Percentiles rank a stretch among this genome's conserved stretches.
Evolutionary conservation across 768 basidiomycete genomes (phyloP).

Genomic region (Suillus hirtellus): DNA sequence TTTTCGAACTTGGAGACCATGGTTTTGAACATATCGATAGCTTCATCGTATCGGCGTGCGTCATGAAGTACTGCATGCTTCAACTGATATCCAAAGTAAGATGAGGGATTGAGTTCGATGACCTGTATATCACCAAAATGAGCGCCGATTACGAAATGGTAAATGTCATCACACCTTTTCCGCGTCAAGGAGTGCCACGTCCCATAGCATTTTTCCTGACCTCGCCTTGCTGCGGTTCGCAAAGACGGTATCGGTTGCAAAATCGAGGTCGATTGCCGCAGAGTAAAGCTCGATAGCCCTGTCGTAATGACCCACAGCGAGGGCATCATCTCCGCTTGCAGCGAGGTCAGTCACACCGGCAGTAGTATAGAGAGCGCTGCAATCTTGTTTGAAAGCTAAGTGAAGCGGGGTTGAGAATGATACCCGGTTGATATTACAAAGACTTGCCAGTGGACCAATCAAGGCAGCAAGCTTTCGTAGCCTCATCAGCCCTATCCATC

Average conservation of each 20-base stretch:
- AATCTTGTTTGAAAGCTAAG: background rate
- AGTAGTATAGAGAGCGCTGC: background rate
- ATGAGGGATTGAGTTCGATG: background rate
- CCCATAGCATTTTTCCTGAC: background rate
- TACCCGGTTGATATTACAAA: background rate
- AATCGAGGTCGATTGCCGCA: background rate
- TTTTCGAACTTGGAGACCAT: background rate
- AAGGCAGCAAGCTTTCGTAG: background rate
- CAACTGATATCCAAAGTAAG: background rate
- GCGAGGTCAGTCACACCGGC: background rate
- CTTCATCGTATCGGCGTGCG: background rate
- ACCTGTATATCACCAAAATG: background rate
- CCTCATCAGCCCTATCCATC: background rate
- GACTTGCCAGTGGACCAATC: background rate
- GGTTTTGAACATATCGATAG: background rate
- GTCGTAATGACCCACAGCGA: background rate
- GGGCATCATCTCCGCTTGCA: background rate
- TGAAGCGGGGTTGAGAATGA: background rate
- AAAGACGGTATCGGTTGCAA: background rate
- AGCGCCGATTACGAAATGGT: background rate
- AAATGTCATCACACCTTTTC: background rate
- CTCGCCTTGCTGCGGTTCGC: background rate
- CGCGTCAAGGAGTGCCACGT: background rate
- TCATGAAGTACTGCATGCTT: background rate
- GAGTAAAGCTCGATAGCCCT: background rate